Conservation (phyloP, 495 filamentous ascomycete species). For the Sordaria brevicollis region DNA sequence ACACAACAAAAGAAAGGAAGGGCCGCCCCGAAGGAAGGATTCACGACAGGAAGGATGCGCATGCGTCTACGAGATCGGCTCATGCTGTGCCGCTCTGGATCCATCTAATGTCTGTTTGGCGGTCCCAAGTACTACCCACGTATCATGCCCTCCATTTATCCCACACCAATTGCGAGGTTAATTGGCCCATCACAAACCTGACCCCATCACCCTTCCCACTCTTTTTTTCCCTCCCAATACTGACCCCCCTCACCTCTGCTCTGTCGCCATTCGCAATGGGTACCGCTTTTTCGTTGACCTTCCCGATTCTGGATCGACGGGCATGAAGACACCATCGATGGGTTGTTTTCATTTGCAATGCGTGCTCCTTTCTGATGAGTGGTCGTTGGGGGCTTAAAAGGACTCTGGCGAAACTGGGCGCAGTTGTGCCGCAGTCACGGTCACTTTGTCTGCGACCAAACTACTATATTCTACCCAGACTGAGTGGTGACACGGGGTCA, state of each 20-base stretch:
- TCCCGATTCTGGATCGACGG: not conserved
- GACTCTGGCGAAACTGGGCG: too few relatives aligned
- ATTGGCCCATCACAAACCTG: not conserved
- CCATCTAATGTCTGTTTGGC: too few relatives aligned
- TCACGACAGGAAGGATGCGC: not conserved
- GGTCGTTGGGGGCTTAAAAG: not conserved
- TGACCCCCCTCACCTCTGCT: not conserved
- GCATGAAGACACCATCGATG: not conserved
- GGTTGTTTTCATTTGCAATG: not conserved
- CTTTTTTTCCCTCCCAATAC: not conserved
- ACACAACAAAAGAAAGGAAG: not conserved
- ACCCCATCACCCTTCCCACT: not conserved
- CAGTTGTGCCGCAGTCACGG: not conserved
- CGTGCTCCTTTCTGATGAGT: not conserved
- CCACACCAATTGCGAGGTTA: not conserved
- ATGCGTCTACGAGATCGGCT: not conserved
- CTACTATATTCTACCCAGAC: not conserved
- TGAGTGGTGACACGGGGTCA: not conserved
- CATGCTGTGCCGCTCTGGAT: not conserved
- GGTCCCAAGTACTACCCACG: not conserved
- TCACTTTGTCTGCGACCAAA: not conserved
- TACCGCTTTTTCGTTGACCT: not conserved
- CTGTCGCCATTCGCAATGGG: not conserved
- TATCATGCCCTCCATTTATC: not conserved
- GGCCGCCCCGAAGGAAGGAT: not conserved